Conservation (phyloP, 306 rosid species). For the Begonia peltatifolia region DNA sequence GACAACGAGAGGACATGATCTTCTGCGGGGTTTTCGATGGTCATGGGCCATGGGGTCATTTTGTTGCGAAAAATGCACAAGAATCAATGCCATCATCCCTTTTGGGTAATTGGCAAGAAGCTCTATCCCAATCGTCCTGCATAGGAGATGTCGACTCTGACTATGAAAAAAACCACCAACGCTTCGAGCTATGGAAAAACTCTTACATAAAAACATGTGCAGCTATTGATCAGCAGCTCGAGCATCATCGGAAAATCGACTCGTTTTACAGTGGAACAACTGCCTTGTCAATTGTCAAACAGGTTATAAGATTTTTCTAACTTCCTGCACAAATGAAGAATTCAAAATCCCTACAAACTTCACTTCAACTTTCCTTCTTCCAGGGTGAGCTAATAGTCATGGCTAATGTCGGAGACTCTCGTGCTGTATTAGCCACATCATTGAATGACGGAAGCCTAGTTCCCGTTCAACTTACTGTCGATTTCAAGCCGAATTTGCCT, state of each 20-base stretch:
- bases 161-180: slow-evolving; percentile 27
- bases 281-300: slow-evolving; percentile 73
- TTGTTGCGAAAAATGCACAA: slow-evolving; percentile 67
- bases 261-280: slow-evolving; percentile 85
- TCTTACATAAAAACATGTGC: slow-evolving; percentile 79
- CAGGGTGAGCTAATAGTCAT: slow-evolving; percentile 61
- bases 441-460: slow-evolving; percentile 55
- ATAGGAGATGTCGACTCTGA: slow-evolving; percentile 26
- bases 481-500: slow-evolving; percentile 92
- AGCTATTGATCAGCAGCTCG: slow-evolving; percentile 61
- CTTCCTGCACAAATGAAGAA: neutral
- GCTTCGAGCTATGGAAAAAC: slow-evolving; percentile 60
- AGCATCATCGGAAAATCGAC: slow-evolving; percentile 50
- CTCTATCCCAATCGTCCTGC: slow-evolving; percentile 38
- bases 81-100: slow-evolving; percentile 67
- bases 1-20: slow-evolving; percentile 86
- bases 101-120: slow-evolving; percentile 74
- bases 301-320: slow-evolving; percentile 29
- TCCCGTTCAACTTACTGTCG: slow-evolving; percentile 67
- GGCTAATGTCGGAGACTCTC: slow-evolving; percentile 92
- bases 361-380: neutral
- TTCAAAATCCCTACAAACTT: neutral
- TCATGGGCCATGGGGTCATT: slow-evolving; percentile 94
- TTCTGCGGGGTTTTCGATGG: slow-evolving; percentile 91
- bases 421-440: slow-evolving; percentile 75